Base-by-base conservation (phyloP, 805 yeast genomes). In the Cyberlindnera saturnus region DNA sequence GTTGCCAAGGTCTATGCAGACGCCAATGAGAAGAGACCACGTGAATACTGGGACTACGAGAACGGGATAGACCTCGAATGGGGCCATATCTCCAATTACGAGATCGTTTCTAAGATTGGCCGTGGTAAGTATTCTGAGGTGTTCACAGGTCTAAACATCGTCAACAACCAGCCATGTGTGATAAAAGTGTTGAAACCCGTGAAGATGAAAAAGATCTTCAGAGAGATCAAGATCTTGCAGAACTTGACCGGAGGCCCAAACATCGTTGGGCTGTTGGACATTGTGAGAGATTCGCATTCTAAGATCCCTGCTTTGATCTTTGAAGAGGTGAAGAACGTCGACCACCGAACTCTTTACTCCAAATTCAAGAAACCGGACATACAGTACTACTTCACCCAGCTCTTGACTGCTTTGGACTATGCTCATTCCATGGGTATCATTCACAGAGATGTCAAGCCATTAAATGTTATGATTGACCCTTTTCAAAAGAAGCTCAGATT, bases 61-160 rank as follows among this genome's bases (percentile, higher is more conserved):
- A 81, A 80, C 49, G 49, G 50, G 26, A 68, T 74, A 31, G 67
- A 71, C 11, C 73, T 82, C 29, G 73, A 73, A 35, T 82, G 86
- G 86, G 82, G 85, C 6, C 74, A 74, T 43, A 73, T 62, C 41
- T 64, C 66, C 41, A 66, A 78, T 56, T 84, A 83, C 60, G 97
- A 90, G 62, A 84, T 90, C 47, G 76, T 85, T 42, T 73, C 75
- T 49, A 87, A 89, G 64, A 82, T 90, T 16, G 97, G 97, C 13
- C 75, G 96, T 44, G 97, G 97, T 20, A 90, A 87, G 67, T 90
- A 89, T 65, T 83, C 95, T n/a, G 97, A 90, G 63, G 97, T 90
- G 28, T 90, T 90, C 61, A 84, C 81, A 60, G 96, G 96, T 26
- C 73, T 82, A 36, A 82, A 86, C 59, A 69, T 86, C 40, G 70